Conservation (phyloP, 768 basidiomycete genomes). For the Mycena floridula region DNA sequence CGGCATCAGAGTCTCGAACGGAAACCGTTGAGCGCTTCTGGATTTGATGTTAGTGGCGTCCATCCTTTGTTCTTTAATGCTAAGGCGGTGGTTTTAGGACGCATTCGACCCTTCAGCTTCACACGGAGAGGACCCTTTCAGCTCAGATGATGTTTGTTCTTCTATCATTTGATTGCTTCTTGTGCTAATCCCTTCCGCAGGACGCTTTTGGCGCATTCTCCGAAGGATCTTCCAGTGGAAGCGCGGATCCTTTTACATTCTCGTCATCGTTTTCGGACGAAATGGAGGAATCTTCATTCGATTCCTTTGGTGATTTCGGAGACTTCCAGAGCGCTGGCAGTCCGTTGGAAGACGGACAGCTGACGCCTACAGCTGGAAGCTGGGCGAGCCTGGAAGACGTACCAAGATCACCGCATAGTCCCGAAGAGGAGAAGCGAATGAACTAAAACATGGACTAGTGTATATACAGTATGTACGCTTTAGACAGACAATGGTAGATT, state of each 20-base stretch:
- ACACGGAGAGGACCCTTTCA: conserved; percentile 43
- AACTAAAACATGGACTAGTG: not conserved
- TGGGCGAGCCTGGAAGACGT: conserved; percentile 59
- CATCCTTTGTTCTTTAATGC: not conserved
- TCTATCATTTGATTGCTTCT: not conserved
- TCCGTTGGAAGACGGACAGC: conserved; percentile 37
- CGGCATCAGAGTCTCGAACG: conserved; percentile 37
- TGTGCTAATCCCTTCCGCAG: conserved; percentile 24
- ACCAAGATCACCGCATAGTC: conserved; percentile 16
- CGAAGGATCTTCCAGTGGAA: conserved; percentile 41
- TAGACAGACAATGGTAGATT: not conserved
- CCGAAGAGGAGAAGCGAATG: not conserved
- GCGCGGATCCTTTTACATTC: conserved; percentile 50
- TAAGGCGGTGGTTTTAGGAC: conserved; percentile 30
- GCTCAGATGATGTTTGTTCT: conserved; percentile 48
- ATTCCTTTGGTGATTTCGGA: conserved; percentile 59
- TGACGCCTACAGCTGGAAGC: conserved; percentile 62
- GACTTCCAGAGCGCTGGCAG: conserved; percentile 62
- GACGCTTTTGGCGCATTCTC: conserved; percentile 82
- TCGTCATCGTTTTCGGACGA: conserved; percentile 59
- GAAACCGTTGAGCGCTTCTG: conserved; percentile 37
- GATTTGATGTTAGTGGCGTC: conserved; percentile 47
- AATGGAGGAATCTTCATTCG: conserved; percentile 59
- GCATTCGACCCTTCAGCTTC: conserved; percentile 37
- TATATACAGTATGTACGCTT: too few relatives aligned